phyloP scores from a whole-genome alignment of 768 basidiomycete species.

The Trametes punicea region DNA sequence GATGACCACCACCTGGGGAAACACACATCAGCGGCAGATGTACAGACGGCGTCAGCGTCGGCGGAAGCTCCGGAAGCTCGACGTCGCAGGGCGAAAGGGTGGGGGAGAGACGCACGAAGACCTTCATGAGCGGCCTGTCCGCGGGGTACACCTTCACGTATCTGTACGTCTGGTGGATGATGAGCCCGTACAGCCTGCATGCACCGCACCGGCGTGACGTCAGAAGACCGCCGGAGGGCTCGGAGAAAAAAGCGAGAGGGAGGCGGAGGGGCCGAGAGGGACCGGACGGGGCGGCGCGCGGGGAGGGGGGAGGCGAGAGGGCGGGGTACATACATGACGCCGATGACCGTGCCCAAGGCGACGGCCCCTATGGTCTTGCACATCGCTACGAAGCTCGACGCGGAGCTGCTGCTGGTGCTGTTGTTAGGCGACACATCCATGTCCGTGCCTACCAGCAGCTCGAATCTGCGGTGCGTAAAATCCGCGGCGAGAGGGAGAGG shows the following conservation, averaged over 20 bases:
- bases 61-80: background rate
- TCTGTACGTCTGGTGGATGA: background rate
- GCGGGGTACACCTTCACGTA: background rate
- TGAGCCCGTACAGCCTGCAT: background rate
- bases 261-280: background rate
- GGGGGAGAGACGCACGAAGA: background rate
- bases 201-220: background rate
- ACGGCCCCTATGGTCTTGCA: background rate
- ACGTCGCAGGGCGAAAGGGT: background rate
- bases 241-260: too few species aligned
- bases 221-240: too few species aligned
- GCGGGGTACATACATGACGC: background rate
- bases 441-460: too few species aligned
- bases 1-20: background rate
- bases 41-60: background rate
- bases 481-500: too few species aligned
- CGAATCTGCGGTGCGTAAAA: too few species aligned
- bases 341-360: background rate
- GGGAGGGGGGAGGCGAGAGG: too few species aligned
- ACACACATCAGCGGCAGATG: too few species aligned
- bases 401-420: too few species aligned
- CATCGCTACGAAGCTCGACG: background rate
- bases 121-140: background rate
- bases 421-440: too few species aligned
- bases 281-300: background rate